Conservation (phyloP, 306 rosid genomes). For the apple (Malus domestica) region DNA sequence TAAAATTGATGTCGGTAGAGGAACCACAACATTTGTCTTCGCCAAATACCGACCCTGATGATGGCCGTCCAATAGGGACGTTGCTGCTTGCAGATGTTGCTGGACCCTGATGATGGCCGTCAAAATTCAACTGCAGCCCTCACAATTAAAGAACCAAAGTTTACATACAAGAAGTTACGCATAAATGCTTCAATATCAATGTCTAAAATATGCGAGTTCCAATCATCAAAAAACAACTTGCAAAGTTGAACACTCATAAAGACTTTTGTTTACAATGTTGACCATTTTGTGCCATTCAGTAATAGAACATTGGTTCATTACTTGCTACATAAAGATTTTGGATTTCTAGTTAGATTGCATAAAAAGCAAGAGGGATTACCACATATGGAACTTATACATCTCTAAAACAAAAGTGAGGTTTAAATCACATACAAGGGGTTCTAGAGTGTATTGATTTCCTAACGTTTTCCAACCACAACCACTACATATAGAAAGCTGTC, state of each 20-base stretch:
- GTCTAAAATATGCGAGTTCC: neutral
- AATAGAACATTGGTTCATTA: neutral
- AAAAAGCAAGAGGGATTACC: neutral
- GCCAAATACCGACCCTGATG: constrained; percentile 21
- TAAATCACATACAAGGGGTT: neutral
- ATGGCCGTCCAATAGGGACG: constrained; percentile 24
- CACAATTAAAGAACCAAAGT: neutral
- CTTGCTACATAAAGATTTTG: no score
- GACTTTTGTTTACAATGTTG: neutral
- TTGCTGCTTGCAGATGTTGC: constrained; percentile 55
- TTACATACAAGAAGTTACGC: neutral
- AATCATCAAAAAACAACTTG: neutral
- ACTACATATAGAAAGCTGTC: neutral
- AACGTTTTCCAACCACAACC: neutral
- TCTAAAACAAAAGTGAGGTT: neutral
- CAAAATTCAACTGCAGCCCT: neutral
- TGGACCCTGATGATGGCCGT: constrained; percentile 25
- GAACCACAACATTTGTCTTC: constrained; percentile 14
- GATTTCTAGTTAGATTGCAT: neutral
- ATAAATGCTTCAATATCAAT: neutral
- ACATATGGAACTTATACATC: neutral
- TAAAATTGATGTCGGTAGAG: constrained; percentile 17
- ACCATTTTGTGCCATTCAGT: neutral
- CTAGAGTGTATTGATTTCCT: neutral
- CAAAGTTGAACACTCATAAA: neutral